Evolutionary conservation across 2,329 filamentous ascomycete species (phyloP).

Genomic region (Cytospora leucostoma): DNA sequence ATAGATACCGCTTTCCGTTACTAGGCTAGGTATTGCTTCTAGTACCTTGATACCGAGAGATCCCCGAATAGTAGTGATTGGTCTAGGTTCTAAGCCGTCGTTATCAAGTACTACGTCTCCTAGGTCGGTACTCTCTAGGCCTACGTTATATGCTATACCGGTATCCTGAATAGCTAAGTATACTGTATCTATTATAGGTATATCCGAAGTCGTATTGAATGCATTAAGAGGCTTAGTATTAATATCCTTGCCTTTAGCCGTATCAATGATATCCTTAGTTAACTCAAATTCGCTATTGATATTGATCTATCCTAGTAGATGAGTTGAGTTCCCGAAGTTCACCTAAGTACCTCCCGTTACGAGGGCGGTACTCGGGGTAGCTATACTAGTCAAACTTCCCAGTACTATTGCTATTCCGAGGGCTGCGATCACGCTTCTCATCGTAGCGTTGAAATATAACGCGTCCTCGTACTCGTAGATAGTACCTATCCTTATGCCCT

Average conservation of each 20-base stretch:
- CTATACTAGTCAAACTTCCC: background rate
- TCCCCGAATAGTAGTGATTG: too few species aligned
- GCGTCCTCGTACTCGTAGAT: slow-evolving; percentile 3
- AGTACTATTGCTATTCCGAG: too few species aligned
- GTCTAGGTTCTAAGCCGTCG: too few species aligned
- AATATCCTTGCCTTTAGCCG: background rate
- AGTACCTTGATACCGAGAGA: too few species aligned
- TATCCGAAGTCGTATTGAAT: background rate
- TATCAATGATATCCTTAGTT: background rate
- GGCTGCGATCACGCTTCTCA: background rate
- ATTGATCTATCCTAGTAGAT: background rate
- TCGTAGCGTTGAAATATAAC: background rate
- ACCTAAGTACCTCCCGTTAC: background rate
- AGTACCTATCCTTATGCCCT: background rate
- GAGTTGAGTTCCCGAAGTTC: background rate
- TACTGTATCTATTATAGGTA: background rate
- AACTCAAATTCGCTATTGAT: background rate
- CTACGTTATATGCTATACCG: too few species aligned
- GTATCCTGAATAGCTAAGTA: background rate
- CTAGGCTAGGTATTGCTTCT: too few species aligned
- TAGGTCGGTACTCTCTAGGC: too few species aligned
- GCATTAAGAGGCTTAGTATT: background rate
- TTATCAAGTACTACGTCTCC: too few species aligned
- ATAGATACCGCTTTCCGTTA: too few species aligned
- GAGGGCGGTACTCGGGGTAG: background rate